phyloP scores from a whole-genome alignment of 331 rosid genomes.

The Quercus lobata region DNA sequence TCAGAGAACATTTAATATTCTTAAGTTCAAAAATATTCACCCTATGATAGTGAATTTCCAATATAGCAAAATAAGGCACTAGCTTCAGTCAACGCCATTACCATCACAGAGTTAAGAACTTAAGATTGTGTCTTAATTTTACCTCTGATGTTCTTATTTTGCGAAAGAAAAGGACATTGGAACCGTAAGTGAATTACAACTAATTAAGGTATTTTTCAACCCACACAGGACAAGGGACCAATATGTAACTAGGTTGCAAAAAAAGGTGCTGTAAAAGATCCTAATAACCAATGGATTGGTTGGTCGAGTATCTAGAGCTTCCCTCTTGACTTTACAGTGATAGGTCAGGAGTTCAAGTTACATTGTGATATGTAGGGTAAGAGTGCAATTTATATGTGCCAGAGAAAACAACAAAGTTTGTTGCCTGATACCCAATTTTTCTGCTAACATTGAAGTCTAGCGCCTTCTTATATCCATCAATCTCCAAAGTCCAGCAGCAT shows the following conservation, averaged over 20 bases:
- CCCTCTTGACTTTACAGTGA: neutral
- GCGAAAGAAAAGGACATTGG: neutral
- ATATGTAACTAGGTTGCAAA: neutral
- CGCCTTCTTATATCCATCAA: neutral
- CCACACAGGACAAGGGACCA: neutral
- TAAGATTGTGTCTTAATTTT: neutral
- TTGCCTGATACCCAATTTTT: neutral
- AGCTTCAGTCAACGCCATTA: neutral
- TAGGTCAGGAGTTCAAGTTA: neutral
- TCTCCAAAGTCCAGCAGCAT: neutral
- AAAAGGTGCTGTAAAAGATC: neutral
- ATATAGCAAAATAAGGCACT: neutral
- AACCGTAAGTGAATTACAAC: neutral
- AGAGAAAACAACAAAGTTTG: neutral
- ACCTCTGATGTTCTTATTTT: neutral
- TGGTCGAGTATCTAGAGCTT: neutral
- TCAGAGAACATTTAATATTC: neutral
- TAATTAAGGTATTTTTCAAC: neutral
- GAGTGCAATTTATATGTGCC: neutral
- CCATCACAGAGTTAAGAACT: neutral
- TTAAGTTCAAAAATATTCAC: neutral
- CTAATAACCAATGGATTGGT: neutral
- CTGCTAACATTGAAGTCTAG: neutral
- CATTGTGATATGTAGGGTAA: neutral
- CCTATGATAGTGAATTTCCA: neutral